Conservation (phyloP, 176 grass and related monocot genomes). For the Eremochloa ophiuroides region DNA sequence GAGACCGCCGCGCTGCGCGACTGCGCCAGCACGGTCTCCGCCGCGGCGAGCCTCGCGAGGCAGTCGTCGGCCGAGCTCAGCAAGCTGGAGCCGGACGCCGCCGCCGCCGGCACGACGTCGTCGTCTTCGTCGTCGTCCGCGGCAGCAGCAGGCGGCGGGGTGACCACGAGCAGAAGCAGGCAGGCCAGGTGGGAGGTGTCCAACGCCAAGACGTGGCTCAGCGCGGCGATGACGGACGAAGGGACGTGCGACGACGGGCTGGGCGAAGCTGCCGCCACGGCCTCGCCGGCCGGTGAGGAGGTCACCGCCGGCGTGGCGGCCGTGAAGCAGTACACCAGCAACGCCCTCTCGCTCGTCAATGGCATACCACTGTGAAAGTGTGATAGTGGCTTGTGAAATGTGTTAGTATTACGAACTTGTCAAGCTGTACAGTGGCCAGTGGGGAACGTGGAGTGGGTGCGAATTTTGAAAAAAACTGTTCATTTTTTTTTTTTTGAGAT, state of each 20-base stretch:
- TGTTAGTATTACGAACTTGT: not conserved
- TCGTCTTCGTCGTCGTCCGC: not conserved
- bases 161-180: slow-evolving; percentile 17
- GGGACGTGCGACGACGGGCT: slow-evolving; percentile 35
- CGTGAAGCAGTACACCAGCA: slow-evolving; percentile 39
- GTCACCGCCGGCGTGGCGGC: slow-evolving; percentile 1
- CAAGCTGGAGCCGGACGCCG: not conserved
- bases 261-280: not conserved
- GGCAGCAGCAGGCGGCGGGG: not conserved
- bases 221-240: slow-evolving; percentile 55
- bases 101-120: not conserved
- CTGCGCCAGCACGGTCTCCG: slow-evolving; percentile 26
- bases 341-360: slow-evolving; percentile 51
- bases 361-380: not conserved
- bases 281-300: slow-evolving; percentile 6
- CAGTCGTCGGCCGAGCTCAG: slow-evolving; percentile 17
- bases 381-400: not conserved
- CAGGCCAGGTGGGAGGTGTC: slow-evolving; percentile 38
- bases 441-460: not conserved
- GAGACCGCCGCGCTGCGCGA: slow-evolving; percentile 25
- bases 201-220: slow-evolving; percentile 78
- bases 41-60: slow-evolving; percentile 16
- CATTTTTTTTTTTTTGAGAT: too few relatives aligned
- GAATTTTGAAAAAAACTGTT: too few relatives aligned
- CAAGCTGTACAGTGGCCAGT: not conserved